Evolutionary conservation across 306 rosid species (phyloP), one percentile per base, ranked within the genome.

Genomic region (Cotoneaster glaucophyllus): DNA sequence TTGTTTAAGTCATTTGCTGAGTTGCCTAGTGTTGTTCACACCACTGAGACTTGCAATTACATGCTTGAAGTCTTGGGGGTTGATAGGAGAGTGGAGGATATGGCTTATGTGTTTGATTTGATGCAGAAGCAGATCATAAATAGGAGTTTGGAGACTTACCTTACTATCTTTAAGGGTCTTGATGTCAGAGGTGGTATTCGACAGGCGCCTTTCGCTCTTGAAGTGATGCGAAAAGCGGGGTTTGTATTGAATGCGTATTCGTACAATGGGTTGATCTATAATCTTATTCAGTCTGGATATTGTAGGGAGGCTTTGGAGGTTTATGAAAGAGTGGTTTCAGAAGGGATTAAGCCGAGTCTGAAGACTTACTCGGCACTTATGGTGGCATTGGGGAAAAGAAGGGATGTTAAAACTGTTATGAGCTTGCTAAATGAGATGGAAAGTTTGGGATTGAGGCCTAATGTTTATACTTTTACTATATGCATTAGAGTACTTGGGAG

Each of bases 401-500:
- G 93, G 90, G 96, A 95, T 74, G 82, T 86, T 18, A 76, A 82
- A 70, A 83, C 84, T n/a, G 87, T 95, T 62, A 87, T 92, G 96
- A 79, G 71, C 67, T 80, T 95, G 76, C 77, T 95, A 63, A 87
- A 84, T 67, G 97, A 95, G 87, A 92, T 95, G 98, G 86, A 86
- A 73, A 77, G 66, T 65, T 81, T 95, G 86, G 98, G 97, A 43
- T 79, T 92, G 87, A 88, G 82, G 84, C 98, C 98, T 48, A 95
- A 95, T 74, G 87, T 92, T 63, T 95, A 90, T 77, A 95, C 98
- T 12, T 95, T 86, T 80, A 90, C 97, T 4, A 95, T 92, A 81
- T 95, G 98, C 82, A 95, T 95, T 59, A 87, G 97, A 78, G 97
- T 82, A 8, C 96, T 95, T 28, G 98, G 97, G 29, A 90, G 88